phyloP scores from a whole-genome alignment of 345 rosid species.

The Orychophragmus violaceus region DNA sequence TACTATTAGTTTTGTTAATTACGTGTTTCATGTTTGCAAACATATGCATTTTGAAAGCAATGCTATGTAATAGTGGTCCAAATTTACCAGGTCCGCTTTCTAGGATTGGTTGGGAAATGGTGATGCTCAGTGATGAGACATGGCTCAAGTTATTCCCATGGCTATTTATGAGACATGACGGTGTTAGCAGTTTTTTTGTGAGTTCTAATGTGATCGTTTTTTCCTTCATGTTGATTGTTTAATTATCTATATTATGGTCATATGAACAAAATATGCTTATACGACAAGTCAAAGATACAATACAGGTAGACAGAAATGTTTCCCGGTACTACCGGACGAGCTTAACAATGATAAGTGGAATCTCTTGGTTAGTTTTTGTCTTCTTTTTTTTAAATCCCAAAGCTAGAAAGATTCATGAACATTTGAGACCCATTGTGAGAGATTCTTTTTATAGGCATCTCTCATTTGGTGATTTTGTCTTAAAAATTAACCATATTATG shows the following conservation, averaged over 20 bases:
- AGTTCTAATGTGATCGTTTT: conserved; percentile 20
- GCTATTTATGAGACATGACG: conserved; percentile 67
- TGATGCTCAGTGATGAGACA: conserved; percentile 91
- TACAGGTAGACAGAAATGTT: conserved; percentile 82
- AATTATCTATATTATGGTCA: neutral
- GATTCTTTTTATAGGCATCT: conserved; percentile 8
- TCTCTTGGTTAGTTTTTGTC: conserved; percentile 64
- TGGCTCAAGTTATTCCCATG: conserved; percentile 94
- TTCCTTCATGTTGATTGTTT: neutral
- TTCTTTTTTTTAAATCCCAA: neutral
- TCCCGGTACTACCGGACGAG: conserved; percentile 62
- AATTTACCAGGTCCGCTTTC: conserved; percentile 55
- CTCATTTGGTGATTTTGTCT: neutral
- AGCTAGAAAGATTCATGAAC: conserved; percentile 65
- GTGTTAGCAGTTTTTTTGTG: conserved; percentile 94
- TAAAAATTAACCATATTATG: conserved; percentile 6
- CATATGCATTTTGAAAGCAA: neutral
- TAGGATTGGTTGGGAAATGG: conserved; percentile 81
- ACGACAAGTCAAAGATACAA: conserved; percentile 82
- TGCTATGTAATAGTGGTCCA: neutral
- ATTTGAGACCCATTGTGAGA: conserved; percentile 80
- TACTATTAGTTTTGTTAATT: conserved; percentile 3
- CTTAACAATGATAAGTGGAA: conserved; percentile 70
- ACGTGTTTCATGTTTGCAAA: neutral
- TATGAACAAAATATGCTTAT: conserved; percentile 17